A percentile compares a stretch with the other conserved stretches of the same genome.
These are phyloP conservation scores for Cutaneotrichosporon cavernicola DNA, from an alignment of 1,284 basidiomycete genomes.

Conservation along the genomic window DNA sequence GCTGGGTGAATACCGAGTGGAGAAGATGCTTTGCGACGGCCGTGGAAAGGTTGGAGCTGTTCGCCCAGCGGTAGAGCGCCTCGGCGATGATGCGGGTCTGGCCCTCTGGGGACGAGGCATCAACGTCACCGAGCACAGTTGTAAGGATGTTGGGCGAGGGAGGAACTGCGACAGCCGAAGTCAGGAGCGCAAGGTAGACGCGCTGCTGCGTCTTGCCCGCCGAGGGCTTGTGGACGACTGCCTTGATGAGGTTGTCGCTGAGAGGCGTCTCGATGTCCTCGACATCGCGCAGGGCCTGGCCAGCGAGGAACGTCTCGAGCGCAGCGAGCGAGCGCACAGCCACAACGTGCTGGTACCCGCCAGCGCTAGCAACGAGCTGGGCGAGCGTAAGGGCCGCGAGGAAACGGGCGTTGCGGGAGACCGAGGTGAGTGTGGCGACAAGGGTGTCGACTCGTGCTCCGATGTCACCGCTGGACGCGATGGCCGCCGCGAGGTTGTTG, in stretches of 20 bases:
- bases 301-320: constrained; percentile 22
- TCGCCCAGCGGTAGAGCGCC: constrained; percentile 64
- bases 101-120: constrained; percentile 7
- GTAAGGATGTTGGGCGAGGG: constrained; percentile 15
- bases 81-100: constrained; percentile 26
- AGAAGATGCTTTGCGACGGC: constrained; percentile 62
- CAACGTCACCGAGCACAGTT: constrained; percentile 31
- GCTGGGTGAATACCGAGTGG: constrained; percentile 64
- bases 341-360: constrained; percentile 34
- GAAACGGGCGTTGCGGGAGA: constrained; percentile 15
- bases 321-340: constrained; percentile 56
- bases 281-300: constrained; percentile 25
- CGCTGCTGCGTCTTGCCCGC: constrained; percentile 39
- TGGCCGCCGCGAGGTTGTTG: constrained; percentile 19
- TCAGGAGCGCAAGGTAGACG: constrained; percentile 37
- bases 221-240: constrained; percentile 37
- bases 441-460: constrained; percentile 23
- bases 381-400: constrained; percentile 23
- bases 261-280: constrained; percentile 26
- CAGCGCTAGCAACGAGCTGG: constrained; percentile 21
- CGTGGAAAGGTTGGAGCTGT: constrained; percentile 55
- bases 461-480: constrained; percentile 23
- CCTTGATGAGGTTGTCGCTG: constrained; percentile 26
- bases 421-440: constrained; percentile 14
- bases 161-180: constrained; percentile 33